Evolutionary conservation across 176 grass and related monocot species (phyloP), one percentile per base, ranked within the genome.

Genomic region (Cenchrus purpureus): DNA sequence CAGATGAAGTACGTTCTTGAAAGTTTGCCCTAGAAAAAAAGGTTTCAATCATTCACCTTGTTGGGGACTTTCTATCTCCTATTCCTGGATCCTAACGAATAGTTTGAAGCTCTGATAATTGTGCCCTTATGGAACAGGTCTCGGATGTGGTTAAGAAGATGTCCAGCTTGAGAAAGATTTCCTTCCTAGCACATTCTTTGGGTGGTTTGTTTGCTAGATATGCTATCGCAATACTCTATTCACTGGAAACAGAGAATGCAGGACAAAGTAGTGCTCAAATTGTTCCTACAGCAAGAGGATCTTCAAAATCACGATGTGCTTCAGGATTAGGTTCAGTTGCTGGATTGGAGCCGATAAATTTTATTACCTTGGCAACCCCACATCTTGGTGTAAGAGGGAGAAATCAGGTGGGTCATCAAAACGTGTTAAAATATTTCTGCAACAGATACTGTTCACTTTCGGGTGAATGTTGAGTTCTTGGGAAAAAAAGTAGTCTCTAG

Each of bases 381-480:
- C 95, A 97, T 89, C 92, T 97, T 84, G 95, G 92, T 74, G 92
- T 95, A 82, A 88, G 92, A 91, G 95, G 95, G 51, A 97, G 92
- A 87, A 95, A 90, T 74, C 95, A 97, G 88, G 95, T 97, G 75
- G 9, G 43, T 60, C 40, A 58, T 65, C 40, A 25, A 67, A 57
- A 70, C 34, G 12, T 63, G 2, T 34, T 20, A 37, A 58, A n/a
- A 50, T 84, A 49, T 54, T 49, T 71, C 42, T 53, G 6, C 58
- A 37, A 40, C 63, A 62, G 43, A 14, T 28, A 76, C 51, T 89
- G 3, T 65, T 15, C 44, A 42, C 43, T 61, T 57, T 49, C 4
- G 45, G 12, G 56, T 37, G 3, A 49, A 62, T 13, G 7, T 56
- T 65, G 31, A 22, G 71, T 83, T 29, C 43, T 16, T 48, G 37